Conservation (phyloP, 257 asterid species). For the Salvia miltiorrhiza region DNA sequence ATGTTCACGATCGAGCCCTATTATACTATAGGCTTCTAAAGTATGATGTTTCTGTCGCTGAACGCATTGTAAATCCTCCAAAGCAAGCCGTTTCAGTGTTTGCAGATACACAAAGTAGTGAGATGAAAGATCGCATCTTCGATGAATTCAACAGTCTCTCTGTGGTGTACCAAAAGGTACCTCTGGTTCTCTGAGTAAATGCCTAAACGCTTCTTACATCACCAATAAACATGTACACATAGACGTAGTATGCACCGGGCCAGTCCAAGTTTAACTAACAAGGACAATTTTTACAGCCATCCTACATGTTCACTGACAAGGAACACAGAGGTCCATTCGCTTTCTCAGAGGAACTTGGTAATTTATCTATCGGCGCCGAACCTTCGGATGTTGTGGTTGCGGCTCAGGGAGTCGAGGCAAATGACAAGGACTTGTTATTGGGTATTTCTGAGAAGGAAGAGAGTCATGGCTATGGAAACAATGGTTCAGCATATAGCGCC, state of each 20-base stretch:
- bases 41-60: conserved; percentile 73
- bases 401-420: conserved; percentile 78
- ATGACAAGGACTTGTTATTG: conserved; percentile 83
- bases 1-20: conserved; percentile 97
- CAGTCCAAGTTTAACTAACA: conserved; percentile 12
- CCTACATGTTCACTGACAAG: conserved; percentile 97
- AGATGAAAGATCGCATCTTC: conserved; percentile 94
- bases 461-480: conserved; percentile 47
- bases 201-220: not conserved
- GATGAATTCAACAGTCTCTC: conserved; percentile 98
- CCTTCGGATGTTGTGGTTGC: conserved; percentile 48
- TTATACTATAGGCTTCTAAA: conserved; percentile 90
- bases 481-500: conserved; percentile 72
- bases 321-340: conserved; percentile 97
- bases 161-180: conserved; percentile 94
- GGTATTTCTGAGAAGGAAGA: conserved; percentile 87
- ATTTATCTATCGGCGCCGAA: conserved; percentile 61
- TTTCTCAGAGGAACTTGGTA: conserved; percentile 81
- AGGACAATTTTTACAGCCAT: conserved; percentile 64
- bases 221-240: not conserved
- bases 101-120: conserved; percentile 94
- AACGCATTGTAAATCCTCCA: conserved; percentile 93
- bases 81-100: conserved; percentile 99
- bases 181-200: not conserved
- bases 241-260: not conserved